These are phyloP conservation scores for Hevea brasiliensis DNA, from an alignment of 345 rosid species.

Conservation along the genomic window DNA sequence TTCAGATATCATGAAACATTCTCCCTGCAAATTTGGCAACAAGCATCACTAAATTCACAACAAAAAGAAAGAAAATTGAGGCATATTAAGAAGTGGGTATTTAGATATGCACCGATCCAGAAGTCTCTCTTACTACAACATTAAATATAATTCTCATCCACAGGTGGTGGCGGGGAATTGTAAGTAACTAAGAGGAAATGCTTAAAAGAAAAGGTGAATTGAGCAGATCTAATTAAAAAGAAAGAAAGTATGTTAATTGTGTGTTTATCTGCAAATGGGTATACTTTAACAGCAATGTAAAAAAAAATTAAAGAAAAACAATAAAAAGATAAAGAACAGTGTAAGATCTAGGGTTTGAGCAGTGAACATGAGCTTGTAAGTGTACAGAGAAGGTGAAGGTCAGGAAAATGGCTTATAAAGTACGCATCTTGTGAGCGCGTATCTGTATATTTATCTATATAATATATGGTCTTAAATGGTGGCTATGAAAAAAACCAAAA, in stretches of 20 bases:
- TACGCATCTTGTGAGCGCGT: not conserved
- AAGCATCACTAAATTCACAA: not conserved
- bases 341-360: slow-evolving; percentile 20
- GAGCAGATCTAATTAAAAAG: slow-evolving; percentile 12
- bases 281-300: not conserved
- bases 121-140: not conserved
- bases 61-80: too few species aligned
- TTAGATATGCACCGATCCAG: not conserved
- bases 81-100: not conserved
- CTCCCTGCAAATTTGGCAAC: not conserved
- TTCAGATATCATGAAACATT: not conserved
- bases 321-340: too few species aligned
- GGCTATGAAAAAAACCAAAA: not conserved
- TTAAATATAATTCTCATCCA: not conserved
- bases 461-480: slow-evolving; percentile 11
- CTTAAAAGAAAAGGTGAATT: not conserved
- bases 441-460: not conserved
- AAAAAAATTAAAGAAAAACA: not conserved
- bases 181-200: not conserved
- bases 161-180: not conserved
- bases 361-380: not conserved
- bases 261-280: not conserved
- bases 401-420: slow-evolving; percentile 13
- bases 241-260: not conserved
- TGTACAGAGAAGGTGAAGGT: not conserved